These are phyloP conservation scores for Lipomyces kockii DNA, from an alignment of 805 yeast species.

Conservation along the genomic window DNA sequence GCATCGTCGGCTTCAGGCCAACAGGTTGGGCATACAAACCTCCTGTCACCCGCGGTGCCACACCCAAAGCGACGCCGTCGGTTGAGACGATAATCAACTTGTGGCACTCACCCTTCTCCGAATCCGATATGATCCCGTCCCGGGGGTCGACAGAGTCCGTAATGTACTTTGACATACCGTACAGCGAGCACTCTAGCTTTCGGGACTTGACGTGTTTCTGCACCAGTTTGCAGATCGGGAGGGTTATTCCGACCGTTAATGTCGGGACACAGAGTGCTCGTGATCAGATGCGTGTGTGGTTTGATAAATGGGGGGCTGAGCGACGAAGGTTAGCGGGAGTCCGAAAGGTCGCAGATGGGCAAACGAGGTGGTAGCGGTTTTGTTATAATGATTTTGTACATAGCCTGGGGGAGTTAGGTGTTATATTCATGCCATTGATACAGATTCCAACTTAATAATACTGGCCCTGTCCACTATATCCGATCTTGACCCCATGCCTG, in stretches of 20 bases:
- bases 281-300: conserved; percentile 37
- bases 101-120: conserved; percentile 13
- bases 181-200: conserved; percentile 92
- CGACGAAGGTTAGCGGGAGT: conserved; percentile 21
- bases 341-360: conserved; percentile 12
- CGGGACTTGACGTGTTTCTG: conserved; percentile 75
- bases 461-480: conserved; percentile 33
- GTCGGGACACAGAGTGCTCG: conserved; percentile 34
- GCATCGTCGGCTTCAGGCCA: conserved; percentile 64
- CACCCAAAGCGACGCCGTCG: conserved; percentile 21
- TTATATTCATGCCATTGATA: background rate
- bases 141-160: conserved; percentile 36
- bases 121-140: conserved; percentile 32
- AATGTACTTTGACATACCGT: conserved; percentile 59
- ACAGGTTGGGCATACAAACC: conserved; percentile 84
- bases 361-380: conserved; percentile 14
- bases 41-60: conserved; percentile 25
- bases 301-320: conserved; percentile 27
- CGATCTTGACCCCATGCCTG: background rate
- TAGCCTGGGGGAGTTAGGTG: background rate
- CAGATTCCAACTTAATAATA: conserved; percentile 16
- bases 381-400: background rate
- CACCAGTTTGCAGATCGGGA: conserved; percentile 53
- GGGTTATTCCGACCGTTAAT: conserved; percentile 79
- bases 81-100: conserved; percentile 18